These are phyloP conservation scores for Nannizzia gypsea DNA, from an alignment of 2,329 filamentous ascomycete species.

Conservation along the genomic window DNA sequence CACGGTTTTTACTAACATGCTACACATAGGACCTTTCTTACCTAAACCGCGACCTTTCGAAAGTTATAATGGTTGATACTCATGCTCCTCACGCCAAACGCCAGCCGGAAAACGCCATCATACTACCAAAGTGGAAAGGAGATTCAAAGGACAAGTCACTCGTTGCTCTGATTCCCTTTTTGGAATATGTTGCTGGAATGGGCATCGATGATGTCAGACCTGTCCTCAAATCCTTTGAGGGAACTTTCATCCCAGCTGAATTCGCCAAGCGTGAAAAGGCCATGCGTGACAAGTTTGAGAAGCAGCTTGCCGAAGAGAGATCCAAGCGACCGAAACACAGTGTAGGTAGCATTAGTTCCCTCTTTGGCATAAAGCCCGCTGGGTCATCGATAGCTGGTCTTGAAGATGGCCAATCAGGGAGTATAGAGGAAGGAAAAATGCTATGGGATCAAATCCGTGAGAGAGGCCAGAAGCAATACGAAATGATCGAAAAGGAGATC, in stretches of 20 bases:
- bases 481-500: constrained; percentile 80
- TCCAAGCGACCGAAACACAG: constrained; percentile 49
- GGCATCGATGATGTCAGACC: constrained; percentile 76
- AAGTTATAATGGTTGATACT: constrained; percentile 90
- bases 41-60: constrained; percentile 88
- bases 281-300: constrained; percentile 73
- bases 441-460: constrained; percentile 88
- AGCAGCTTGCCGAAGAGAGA: constrained; percentile 58
- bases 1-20: constrained; percentile 12
- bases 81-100: constrained; percentile 67
- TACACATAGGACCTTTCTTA: constrained; percentile 73
- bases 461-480: constrained; percentile 79
- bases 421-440: constrained; percentile 89
- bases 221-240: constrained; percentile 77
- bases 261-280: constrained; percentile 81
- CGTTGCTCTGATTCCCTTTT: constrained; percentile 82
- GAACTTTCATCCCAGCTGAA: constrained; percentile 77
- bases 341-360: constrained; percentile 55
- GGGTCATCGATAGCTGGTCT: constrained; percentile 47
- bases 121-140: constrained; percentile 82
- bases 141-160: constrained; percentile 73
- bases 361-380: constrained; percentile 65
- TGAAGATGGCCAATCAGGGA: constrained; percentile 57
- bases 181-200: constrained; percentile 95
- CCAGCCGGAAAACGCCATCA: constrained; percentile 93